A percentile compares a stretch with the other conserved stretches of the same genome.
These are phyloP conservation scores for Triticum monococcum DNA, from an alignment of 176 grass and related monocot genomes.

Conservation along the genomic window DNA sequence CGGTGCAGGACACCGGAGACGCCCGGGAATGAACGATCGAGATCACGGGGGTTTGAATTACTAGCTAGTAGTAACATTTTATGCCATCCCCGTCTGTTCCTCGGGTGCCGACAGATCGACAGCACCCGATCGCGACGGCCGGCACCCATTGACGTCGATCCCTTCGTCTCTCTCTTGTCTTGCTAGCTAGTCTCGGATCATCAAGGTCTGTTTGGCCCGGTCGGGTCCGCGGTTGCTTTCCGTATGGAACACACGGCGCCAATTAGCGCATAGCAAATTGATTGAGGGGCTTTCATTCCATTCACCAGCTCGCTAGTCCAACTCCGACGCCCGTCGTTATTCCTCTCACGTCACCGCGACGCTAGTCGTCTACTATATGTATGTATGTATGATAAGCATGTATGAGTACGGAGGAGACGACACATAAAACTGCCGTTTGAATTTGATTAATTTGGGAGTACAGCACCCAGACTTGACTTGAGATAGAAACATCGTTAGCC, in stretches of 20 bases:
- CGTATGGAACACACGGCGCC: slow-evolving; percentile 18
- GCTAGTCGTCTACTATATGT: not conserved
- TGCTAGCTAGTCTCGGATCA: not conserved
- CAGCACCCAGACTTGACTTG: not conserved
- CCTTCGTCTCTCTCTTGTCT: no score
- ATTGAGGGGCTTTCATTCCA: not conserved
- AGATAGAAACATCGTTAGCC: not conserved
- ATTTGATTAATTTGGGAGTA: not conserved
- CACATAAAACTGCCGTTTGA: not conserved
- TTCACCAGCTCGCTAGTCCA: slow-evolving; percentile 14
- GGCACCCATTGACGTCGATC: slow-evolving; percentile 13
- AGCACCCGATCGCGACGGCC: slow-evolving; percentile 17
- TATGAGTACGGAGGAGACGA: no score
- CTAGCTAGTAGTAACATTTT: not conserved
- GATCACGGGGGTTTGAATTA: no score
- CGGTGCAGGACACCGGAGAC: no score
- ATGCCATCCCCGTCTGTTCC: slow-evolving; percentile 31
- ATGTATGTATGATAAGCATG: not conserved
- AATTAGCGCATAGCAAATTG: slow-evolving; percentile 19
- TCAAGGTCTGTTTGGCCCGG: not conserved
- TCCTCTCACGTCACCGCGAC: not conserved
- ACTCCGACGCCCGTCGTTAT: not conserved
- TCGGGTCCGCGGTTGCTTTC: slow-evolving; percentile 53
- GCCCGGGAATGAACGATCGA: no score
- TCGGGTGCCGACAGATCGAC: slow-evolving; percentile 55